These are phyloP conservation scores for Aspergillus sclerotiicarbonarius DNA, from an alignment of 495 filamentous ascomycete species.

Conservation along the genomic window DNA sequence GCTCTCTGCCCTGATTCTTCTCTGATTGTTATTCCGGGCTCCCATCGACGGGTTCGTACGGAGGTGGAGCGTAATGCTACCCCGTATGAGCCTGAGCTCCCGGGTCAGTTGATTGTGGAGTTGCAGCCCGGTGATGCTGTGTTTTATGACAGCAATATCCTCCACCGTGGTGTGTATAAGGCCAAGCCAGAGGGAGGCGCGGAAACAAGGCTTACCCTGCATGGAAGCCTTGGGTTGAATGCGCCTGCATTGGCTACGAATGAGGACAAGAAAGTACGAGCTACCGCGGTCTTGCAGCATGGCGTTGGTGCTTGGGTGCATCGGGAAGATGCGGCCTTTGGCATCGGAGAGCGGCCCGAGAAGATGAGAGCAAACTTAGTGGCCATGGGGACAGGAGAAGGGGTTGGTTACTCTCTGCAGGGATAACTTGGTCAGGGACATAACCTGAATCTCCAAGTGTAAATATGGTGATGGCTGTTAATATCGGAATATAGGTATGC, in stretches of 20 bases:
- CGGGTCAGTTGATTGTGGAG: conserved; percentile 59
- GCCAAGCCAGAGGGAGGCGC: conserved; percentile 35
- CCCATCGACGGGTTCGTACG: conserved; percentile 65
- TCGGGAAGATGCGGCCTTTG: conserved; percentile 47
- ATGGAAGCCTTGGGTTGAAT: conserved; percentile 73
- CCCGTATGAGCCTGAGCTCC: conserved; percentile 55
- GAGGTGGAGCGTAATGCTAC: conserved; percentile 59
- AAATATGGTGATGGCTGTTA: neutral
- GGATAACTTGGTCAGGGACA: conserved; percentile 26
- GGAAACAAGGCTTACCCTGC: conserved; percentile 71
- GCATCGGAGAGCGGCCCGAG: conserved; percentile 52
- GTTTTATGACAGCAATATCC: conserved; percentile 86
- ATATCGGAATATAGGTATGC: neutral
- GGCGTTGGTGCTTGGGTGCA: conserved; percentile 74
- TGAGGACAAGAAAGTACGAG: conserved; percentile 47
- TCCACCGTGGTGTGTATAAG: conserved; percentile 76
- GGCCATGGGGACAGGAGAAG: conserved; percentile 57
- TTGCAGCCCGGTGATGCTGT: conserved; percentile 70
- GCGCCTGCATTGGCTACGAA: conserved; percentile 33
- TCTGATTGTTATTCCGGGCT: conserved; percentile 69
- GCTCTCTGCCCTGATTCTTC: conserved; percentile 65
- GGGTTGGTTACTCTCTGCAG: conserved; percentile 56
- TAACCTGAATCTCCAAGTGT: neutral
- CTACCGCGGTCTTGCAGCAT: conserved; percentile 83
- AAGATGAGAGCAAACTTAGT: conserved; percentile 54